Percentiles rank a stretch among this genome's conserved stretches.
These are phyloP conservation scores for Kwoniella botswanensis DNA, from an alignment of 768 basidiomycete species.

Conservation along the genomic window DNA sequence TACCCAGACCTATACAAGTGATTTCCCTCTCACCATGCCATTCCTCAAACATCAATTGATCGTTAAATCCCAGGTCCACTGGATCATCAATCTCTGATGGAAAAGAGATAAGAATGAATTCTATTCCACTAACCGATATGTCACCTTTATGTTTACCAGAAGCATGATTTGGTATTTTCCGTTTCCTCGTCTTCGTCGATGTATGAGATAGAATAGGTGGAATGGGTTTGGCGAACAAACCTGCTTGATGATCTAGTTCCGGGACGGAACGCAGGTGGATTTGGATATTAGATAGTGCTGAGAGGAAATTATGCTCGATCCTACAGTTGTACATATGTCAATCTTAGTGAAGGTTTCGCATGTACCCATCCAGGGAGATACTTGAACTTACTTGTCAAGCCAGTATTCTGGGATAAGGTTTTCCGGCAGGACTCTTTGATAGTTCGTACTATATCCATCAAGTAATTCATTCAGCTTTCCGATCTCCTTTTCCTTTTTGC, in stretches of 20 bases:
- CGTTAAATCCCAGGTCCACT: neutral
- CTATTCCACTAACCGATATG: conserved; percentile 7
- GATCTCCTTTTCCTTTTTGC: neutral
- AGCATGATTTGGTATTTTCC: neutral
- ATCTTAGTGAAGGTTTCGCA: too few relatives aligned
- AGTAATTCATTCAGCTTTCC: neutral
- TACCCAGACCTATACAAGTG: conserved; percentile 12
- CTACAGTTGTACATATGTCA: neutral
- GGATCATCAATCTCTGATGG: neutral
- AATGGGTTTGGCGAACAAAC: conserved; percentile 6
- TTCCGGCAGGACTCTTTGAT: neutral
- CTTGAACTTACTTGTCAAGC: conserved; percentile 10
- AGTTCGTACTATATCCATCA: neutral
- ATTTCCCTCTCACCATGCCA: neutral
- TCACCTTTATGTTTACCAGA: neutral
- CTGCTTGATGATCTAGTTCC: conserved; percentile 15
- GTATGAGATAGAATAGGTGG: neutral
- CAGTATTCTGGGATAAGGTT: conserved; percentile 17
- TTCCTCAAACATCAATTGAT: conserved; percentile 5
- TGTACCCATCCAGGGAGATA: neutral
- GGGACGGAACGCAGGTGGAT: conserved; percentile 13
- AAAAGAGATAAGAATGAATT: conserved; percentile 18
- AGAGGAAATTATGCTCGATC: conserved; percentile 18
- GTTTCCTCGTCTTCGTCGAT: neutral
- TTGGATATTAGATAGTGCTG: conserved; percentile 10